Percentiles rank a stretch among this genome's conserved stretches.
Conservation (phyloP, 1,284 basidiomycete species). For the Sporisorium exsertum region DNA sequence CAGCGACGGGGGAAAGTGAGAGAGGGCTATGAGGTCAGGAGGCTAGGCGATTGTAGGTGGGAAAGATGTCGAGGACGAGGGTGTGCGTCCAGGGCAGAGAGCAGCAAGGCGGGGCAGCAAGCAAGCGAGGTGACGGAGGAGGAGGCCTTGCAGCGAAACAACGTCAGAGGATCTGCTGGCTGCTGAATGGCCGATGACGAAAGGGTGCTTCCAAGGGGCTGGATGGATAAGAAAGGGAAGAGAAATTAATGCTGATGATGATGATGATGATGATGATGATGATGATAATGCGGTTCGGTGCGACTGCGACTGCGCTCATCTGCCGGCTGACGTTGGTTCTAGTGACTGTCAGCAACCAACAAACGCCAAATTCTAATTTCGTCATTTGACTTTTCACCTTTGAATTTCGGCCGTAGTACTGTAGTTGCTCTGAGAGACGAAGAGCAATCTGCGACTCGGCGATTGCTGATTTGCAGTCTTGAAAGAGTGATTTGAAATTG, state of each 20-base stretch:
- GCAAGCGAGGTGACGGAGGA: background rate
- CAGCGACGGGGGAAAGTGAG: background rate
- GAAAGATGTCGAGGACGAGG: background rate
- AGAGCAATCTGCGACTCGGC: slow-evolving; percentile 1
- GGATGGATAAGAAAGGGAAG: no score
- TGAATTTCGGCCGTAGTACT: no score
- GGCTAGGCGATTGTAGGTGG: slow-evolving; percentile 11
- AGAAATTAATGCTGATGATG: slow-evolving; percentile 2
- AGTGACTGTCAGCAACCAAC: no score
- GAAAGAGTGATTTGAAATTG: no score
- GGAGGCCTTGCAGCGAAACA: slow-evolving; percentile 11
- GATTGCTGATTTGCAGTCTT: background rate
- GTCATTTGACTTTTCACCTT: background rate
- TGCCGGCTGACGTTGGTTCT: background rate
- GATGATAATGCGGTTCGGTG: background rate
- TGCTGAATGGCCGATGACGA: slow-evolving; percentile 5
- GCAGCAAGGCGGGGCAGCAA: background rate
- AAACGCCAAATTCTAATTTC: background rate
- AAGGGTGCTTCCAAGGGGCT: background rate
- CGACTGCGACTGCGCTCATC: no score
- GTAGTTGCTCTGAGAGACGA: no score
- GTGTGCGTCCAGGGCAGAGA: no score
- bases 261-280: slow-evolving; percentile 2
- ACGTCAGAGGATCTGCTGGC: slow-evolving; percentile 17
- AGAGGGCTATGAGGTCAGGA: slow-evolving; percentile 27